Conservation (phyloP, 768 basidiomycete genomes). For the Mycena albidolilacea region DNA sequence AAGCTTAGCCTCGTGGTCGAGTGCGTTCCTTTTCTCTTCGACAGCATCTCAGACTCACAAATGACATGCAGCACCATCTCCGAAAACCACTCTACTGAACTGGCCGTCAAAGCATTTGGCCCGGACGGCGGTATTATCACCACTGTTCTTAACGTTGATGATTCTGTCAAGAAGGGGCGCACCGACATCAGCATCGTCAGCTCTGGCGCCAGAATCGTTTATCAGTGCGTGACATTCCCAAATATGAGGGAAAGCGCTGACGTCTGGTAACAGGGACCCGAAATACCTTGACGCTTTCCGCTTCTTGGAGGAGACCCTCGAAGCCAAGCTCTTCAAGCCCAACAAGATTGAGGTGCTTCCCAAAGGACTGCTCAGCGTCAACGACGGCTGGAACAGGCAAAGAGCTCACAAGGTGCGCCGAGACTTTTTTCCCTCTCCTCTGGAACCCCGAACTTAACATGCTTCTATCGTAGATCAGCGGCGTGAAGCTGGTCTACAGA, state of each 20-base stretch:
- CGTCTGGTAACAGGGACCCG: constrained; percentile 25
- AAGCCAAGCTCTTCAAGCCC: constrained; percentile 29
- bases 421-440: constrained; percentile 1
- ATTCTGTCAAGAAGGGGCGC: constrained; percentile 29
- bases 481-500: constrained; percentile 28
- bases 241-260: constrained; percentile 19
- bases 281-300: constrained; percentile 29
- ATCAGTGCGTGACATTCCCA: constrained; percentile 22
- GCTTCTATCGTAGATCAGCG: constrained; percentile 27
- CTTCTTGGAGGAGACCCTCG: constrained; percentile 29
- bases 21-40: constrained; percentile 22
- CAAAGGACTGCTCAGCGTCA: constrained; percentile 29
- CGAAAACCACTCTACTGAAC: constrained; percentile 31
- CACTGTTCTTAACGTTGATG: constrained; percentile 25
- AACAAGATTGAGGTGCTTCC: constrained; percentile 29
- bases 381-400: constrained; percentile 28
- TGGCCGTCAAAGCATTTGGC: constrained; percentile 27
- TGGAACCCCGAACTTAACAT: constrained; percentile 22
- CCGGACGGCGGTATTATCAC: constrained; percentile 29
- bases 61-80: constrained; percentile 24
- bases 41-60: constrained; percentile 27
- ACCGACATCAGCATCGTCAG: constrained; percentile 31
- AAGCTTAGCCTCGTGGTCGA: constrained; percentile 31
- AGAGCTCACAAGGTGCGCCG: constrained; percentile 25
- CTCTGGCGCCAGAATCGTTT: constrained; percentile 26